These are phyloP conservation scores for Pythium brassicae DNA, from an alignment of 352 stramenopile genomes.

Conservation along the genomic window DNA sequence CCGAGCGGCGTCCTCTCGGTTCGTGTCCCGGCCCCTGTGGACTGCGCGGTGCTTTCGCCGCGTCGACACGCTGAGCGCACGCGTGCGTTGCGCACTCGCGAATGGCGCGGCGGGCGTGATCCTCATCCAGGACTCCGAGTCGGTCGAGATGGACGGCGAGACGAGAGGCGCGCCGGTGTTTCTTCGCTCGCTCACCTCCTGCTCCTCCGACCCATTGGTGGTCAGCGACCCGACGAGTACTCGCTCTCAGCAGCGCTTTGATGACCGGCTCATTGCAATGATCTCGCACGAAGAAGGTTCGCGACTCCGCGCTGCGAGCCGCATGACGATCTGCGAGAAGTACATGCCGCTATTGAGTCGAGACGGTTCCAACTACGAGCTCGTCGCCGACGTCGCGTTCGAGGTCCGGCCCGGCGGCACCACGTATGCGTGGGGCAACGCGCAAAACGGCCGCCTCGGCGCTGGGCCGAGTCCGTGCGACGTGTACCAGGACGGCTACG, in stretches of 20 bases:
- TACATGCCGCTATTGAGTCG: constrained; percentile 25
- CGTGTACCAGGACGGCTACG: constrained; percentile 58
- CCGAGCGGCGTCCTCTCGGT: background rate
- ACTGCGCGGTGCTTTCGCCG: constrained; percentile 48
- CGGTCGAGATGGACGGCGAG: constrained; percentile 18
- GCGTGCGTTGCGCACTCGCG: constrained; percentile 34
- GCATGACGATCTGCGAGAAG: constrained; percentile 15
- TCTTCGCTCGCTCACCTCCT: background rate
- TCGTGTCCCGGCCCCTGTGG: constrained; percentile 21
- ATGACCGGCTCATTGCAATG: constrained; percentile 25
- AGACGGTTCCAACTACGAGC: constrained; percentile 25
- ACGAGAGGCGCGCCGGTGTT: constrained; percentile 3
- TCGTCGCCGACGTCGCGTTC: constrained; percentile 45
- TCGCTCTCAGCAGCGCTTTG: background rate
- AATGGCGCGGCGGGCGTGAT: constrained; percentile 49
- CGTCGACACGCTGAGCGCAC: constrained; percentile 28
- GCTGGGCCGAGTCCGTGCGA: constrained; percentile 20
- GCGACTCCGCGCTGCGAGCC: constrained; percentile 21
- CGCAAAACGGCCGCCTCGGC: constrained; percentile 51
- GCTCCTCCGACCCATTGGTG: constrained; percentile 1
- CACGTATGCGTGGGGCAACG: constrained; percentile 63
- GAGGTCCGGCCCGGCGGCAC: constrained; percentile 43
- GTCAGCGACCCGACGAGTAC: constrained; percentile 2
- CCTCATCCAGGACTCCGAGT: constrained; percentile 32
- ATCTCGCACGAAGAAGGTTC: constrained; percentile 25